phyloP scores from a whole-genome alignment of 2,329 filamentous ascomycete species.

The Fusarium tupiense region DNA sequence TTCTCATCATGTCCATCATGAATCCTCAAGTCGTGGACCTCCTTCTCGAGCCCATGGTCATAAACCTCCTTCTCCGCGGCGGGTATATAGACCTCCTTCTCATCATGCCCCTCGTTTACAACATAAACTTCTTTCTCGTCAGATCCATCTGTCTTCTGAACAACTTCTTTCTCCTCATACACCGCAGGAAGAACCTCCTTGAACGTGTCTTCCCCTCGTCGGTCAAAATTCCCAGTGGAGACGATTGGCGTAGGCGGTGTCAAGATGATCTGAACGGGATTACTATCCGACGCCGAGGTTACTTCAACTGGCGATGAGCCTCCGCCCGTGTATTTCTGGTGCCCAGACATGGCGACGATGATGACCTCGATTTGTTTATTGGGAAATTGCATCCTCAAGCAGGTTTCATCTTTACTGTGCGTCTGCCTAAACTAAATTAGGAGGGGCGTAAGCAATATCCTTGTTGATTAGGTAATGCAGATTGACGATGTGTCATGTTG shows the following conservation, averaged over 20 bases:
- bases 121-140: slow-evolving; percentile 7
- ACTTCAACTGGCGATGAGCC: neutral
- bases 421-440: neutral
- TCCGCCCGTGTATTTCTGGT: neutral
- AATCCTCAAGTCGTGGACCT: neutral
- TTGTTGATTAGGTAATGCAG: slow-evolving; percentile 21
- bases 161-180: slow-evolving; percentile 28
- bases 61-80: slow-evolving; percentile 9
- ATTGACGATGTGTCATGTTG: neutral
- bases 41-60: neutral
- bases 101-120: neutral
- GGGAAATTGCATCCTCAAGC: neutral
- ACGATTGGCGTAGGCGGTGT: slow-evolving; percentile 31
- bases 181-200: slow-evolving; percentile 20
- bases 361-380: neutral
- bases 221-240: neutral
- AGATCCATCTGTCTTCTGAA: neutral
- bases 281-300: neutral
- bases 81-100: slow-evolving; percentile 9
- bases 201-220: slow-evolving; percentile 9
- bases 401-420: neutral
- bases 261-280: slow-evolving; percentile 25
- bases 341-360: slow-evolving; percentile 2
- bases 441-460: slow-evolving; percentile 6
- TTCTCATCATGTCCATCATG: slow-evolving; percentile 1